A percentile compares a stretch with the other conserved stretches of the same genome.
Conservation (phyloP, 169 alveolate species). For the Toxoplasma gondii region DNA sequence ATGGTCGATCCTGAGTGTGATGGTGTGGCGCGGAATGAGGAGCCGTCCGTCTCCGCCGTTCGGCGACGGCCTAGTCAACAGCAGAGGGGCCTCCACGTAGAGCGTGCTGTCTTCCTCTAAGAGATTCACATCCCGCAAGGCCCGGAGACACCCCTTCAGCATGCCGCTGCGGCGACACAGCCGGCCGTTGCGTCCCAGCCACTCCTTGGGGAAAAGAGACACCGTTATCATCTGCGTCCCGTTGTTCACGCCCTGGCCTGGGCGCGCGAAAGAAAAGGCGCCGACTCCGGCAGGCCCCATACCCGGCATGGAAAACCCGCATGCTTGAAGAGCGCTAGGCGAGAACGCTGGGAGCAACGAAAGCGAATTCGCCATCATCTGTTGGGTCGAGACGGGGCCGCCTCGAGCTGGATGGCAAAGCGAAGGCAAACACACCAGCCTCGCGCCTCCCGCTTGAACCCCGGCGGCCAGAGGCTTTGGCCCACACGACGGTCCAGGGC, state of each 20-base stretch:
- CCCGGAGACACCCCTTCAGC: slow-evolving; percentile 34
- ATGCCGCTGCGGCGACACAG: slow-evolving; percentile 37
- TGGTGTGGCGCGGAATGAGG: slow-evolving; percentile 45
- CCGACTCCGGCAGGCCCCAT: not conserved
- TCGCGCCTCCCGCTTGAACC: not conserved
- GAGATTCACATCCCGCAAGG: not conserved
- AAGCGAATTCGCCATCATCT: not conserved
- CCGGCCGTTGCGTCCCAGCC: slow-evolving; percentile 52
- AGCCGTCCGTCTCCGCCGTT: slow-evolving; percentile 23
- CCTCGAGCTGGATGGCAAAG: not conserved
- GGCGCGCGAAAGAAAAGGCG: not conserved
- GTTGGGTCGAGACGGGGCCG: not conserved
- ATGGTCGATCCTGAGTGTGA: slow-evolving; percentile 8
- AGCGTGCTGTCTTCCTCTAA: not conserved
- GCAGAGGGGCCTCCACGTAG: not conserved
- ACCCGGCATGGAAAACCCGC: not conserved
- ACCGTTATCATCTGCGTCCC: not conserved
- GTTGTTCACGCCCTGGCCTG: not conserved
- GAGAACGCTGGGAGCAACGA: not conserved
- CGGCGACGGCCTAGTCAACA: slow-evolving; percentile 31
- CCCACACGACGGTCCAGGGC: not conserved
- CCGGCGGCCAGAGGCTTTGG: not conserved
- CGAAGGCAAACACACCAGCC: not conserved
- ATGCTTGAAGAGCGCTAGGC: not conserved
- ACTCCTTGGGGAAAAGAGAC: slow-evolving; percentile 48